Percentiles rank a stretch among this genome's conserved stretches.
These are phyloP conservation scores for Aspergillus homomorphus DNA, from an alignment of 495 filamentous ascomycete species.

Conservation along the genomic window DNA sequence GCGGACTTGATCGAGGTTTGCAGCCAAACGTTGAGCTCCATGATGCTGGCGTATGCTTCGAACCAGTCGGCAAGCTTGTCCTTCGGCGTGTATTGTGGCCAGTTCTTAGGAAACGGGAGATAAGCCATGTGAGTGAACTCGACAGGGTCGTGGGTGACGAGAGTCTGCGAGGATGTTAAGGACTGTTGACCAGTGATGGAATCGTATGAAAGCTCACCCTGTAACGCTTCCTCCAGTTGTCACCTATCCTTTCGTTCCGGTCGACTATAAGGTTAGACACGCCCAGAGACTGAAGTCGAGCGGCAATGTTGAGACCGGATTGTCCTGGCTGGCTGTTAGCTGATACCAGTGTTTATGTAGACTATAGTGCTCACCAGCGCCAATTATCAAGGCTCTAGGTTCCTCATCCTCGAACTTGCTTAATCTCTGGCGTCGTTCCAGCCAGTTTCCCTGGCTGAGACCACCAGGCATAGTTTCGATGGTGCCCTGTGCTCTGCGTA, in stretches of 20 bases:
- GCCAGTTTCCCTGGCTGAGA: conserved; percentile 63
- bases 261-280: conserved; percentile 65
- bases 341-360: background rate
- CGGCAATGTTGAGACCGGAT: conserved; percentile 57
- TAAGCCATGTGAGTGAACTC: conserved; percentile 77
- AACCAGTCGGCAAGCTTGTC: conserved; percentile 80
- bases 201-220: conserved; percentile 22
- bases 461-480: conserved; percentile 57
- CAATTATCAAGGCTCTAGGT: conserved; percentile 65
- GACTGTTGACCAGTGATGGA: background rate
- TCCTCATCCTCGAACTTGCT: conserved; percentile 54
- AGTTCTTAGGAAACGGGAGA: conserved; percentile 63
- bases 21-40: conserved; percentile 77
- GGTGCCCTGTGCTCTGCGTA: conserved; percentile 50
- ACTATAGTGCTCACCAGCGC: conserved; percentile 43
- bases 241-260: conserved; percentile 61
- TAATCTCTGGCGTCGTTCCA: conserved; percentile 55
- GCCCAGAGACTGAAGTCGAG: conserved; percentile 67
- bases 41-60: conserved; percentile 64
- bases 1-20: conserved; percentile 49
- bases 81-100: conserved; percentile 71
- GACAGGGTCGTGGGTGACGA: conserved; percentile 68
- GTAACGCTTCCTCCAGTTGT: conserved; percentile 73
- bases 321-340: conserved; percentile 30
- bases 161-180: conserved; percentile 19